phyloP scores from a whole-genome alignment of 371 early-diverging fungal species.

The Mucor ambiguus region DNA sequence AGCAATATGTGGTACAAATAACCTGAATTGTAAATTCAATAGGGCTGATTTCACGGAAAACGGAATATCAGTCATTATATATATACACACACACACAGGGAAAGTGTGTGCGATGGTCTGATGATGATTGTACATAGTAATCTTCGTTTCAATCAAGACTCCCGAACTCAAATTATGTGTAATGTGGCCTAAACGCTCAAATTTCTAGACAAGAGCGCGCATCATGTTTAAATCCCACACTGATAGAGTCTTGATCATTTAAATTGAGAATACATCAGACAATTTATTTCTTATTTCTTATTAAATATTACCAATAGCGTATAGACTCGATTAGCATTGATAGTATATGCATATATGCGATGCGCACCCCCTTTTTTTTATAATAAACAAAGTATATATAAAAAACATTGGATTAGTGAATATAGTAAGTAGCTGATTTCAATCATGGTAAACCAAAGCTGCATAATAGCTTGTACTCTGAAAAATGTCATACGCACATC shows the following conservation, averaged over 20 bases:
- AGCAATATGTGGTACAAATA: background rate
- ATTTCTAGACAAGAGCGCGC: background rate
- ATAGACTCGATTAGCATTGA: background rate
- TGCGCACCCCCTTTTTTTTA: background rate
- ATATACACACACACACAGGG: background rate
- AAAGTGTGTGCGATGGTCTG: slow-evolving; percentile 10
- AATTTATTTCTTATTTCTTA: background rate
- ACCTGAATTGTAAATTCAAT: background rate
- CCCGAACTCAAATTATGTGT: slow-evolving; percentile 8
- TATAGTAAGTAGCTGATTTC: slow-evolving; percentile 14
- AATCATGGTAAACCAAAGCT: slow-evolving; percentile 6
- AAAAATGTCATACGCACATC: slow-evolving; percentile 4
- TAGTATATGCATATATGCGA: background rate
- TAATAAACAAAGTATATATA: background rate
- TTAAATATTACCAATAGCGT: background rate
- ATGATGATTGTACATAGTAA: slow-evolving; percentile 5
- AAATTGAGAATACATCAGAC: background rate
- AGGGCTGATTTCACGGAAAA: slow-evolving; percentile 10
- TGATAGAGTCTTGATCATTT: background rate
- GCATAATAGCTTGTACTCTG: slow-evolving; percentile 17
- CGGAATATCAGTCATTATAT: background rate
- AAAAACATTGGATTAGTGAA: slow-evolving; percentile 11
- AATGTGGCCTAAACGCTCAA: slow-evolving; percentile 26
- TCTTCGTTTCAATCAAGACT: background rate
- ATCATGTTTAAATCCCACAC: slow-evolving; percentile 14